These are phyloP conservation scores for Tagetes patula DNA, from an alignment of 129 eudicot genomes.

Conservation along the genomic window DNA sequence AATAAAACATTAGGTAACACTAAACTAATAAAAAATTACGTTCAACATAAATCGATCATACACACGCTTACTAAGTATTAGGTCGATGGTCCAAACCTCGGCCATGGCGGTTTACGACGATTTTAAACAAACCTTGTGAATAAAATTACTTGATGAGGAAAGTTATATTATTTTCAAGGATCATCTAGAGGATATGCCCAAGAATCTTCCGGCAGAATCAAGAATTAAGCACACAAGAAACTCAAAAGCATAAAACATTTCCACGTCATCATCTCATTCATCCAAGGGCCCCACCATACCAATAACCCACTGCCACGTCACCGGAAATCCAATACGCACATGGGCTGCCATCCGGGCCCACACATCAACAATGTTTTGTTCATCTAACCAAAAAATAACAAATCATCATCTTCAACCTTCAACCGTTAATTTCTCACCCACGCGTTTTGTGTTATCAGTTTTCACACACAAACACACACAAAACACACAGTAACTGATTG, in stretches of 20 bases:
- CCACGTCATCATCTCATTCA: slow-evolving; percentile 33
- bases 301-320: slow-evolving; percentile 13
- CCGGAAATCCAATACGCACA: slow-evolving; percentile 25
- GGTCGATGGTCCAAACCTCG: too few species aligned
- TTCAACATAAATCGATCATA: too few species aligned
- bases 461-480: slow-evolving; percentile 9
- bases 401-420: slow-evolving; percentile 35
- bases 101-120: too few species aligned
- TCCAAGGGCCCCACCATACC: slow-evolving; percentile 15
- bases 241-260: neutral
- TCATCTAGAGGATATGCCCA: slow-evolving; percentile 23
- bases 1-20: too few species aligned
- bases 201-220: slow-evolving; percentile 36
- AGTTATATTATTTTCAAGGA: neutral
- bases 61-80: too few species aligned
- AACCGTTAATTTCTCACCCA: slow-evolving; percentile 36
- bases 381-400: slow-evolving; percentile 21
- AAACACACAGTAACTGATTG: slow-evolving; percentile 9
- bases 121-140: too few species aligned
- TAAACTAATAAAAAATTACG: too few species aligned
- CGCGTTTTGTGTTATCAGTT: slow-evolving; percentile 7
- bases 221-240: neutral
- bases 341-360: slow-evolving; percentile 20
- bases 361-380: neutral
- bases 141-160: too few species aligned